Percentiles rank a stretch among this genome's conserved stretches.
Evolutionary conservation across 148 eudicot genomes (phyloP).

Genomic region (Rhododendron henanense): DNA sequence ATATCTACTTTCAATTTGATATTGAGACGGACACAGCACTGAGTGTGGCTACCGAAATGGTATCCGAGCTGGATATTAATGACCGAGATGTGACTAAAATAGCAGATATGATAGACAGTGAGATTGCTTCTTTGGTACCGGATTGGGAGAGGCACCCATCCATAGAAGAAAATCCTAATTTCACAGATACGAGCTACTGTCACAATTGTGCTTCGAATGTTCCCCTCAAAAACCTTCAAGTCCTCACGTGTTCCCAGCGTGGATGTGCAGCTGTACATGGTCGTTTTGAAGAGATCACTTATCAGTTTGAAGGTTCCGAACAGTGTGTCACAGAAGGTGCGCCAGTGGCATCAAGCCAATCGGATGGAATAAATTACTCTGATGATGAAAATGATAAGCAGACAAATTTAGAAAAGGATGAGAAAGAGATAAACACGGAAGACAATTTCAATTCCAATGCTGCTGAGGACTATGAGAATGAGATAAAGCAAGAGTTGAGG

Average conservation of each 20-base stretch:
- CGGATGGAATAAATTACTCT: constrained; percentile 27
- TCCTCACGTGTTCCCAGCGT: constrained; percentile 41
- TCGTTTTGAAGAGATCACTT: constrained; percentile 81
- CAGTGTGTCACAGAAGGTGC: constrained; percentile 32
- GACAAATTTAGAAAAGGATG: constrained; percentile 16
- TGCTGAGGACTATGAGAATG: constrained; percentile 34
- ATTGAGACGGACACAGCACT: constrained; percentile 63
- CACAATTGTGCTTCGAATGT: constrained; percentile 30
- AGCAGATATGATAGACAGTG: constrained; percentile 75
- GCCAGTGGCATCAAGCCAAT: constrained; percentile 30
- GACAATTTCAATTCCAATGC: constrained; percentile 4
- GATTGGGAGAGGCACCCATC: constrained; percentile 43
- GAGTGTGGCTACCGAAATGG: constrained; percentile 80
- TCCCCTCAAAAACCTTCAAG: constrained; percentile 34
- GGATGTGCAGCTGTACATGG: constrained; percentile 56
- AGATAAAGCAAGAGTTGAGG: constrained; percentile 39
- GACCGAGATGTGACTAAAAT: constrained; percentile 72
- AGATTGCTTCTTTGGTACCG: constrained; percentile 56
- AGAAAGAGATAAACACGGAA: not conserved
- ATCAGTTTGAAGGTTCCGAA: constrained; percentile 39
- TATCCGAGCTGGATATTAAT: constrained; percentile 61
- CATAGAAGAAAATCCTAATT: constrained; percentile 20
- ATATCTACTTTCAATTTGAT: constrained; percentile 83
- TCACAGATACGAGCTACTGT: constrained; percentile 13
- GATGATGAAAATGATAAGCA: constrained; percentile 25